phyloP scores from a whole-genome alignment of 345 rosid species.

The Tarenaya hassleriana region DNA sequence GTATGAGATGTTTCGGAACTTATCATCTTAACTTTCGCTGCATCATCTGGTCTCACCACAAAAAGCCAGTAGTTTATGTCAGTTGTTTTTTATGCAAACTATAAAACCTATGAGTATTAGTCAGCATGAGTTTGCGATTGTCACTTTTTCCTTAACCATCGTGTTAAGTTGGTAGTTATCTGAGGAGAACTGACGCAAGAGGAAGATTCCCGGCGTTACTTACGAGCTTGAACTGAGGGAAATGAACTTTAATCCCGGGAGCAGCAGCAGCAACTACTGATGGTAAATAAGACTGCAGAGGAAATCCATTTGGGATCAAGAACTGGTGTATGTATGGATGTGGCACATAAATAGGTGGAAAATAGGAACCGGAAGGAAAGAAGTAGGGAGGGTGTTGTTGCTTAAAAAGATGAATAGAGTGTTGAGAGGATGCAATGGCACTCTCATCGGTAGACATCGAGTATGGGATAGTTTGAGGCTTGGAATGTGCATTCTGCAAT shows the following conservation, averaged over 20 bases:
- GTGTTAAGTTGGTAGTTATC: no score
- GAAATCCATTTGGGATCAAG: constrained; percentile 33
- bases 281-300: constrained; percentile 61
- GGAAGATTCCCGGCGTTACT: constrained; percentile 44
- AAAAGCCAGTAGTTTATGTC: no score
- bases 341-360: constrained; percentile 53
- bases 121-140: no score
- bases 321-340: constrained; percentile 54
- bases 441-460: no score
- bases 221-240: constrained; percentile 42
- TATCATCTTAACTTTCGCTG: constrained; percentile 8
- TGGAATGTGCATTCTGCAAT: constrained; percentile 51
- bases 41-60: constrained; percentile 15
- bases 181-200: constrained; percentile 45
- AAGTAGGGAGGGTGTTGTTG: constrained; percentile 65
- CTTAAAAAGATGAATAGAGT: constrained; percentile 53
- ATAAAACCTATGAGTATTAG: no score
- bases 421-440: constrained; percentile 55
- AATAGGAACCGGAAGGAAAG: constrained; percentile 60
- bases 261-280: constrained; percentile 46
- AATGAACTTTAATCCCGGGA: constrained; percentile 46
- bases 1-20: constrained; percentile 25
- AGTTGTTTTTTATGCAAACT: no score
- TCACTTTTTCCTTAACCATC: no score
- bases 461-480: constrained; percentile 39